Percentiles rank a stretch among this genome's conserved stretches.
phyloP scores from a whole-genome alignment of 1,284 basidiomycete species.

The Leucoagaricus sp. region DNA sequence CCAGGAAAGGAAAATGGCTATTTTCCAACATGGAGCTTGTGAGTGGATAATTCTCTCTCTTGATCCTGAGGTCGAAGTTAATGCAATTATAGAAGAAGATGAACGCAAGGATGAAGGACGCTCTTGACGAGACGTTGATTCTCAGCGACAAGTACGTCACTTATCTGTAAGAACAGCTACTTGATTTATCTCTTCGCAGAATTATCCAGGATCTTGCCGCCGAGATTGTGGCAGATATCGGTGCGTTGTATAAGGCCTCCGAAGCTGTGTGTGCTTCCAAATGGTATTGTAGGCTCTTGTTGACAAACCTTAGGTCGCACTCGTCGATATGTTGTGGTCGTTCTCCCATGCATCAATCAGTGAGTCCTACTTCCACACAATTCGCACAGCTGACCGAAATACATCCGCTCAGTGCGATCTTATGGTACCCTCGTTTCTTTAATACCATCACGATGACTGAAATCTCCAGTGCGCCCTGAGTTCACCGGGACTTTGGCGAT shows the following conservation, averaged over 20 bases:
- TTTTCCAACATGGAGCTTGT: conserved; percentile 86
- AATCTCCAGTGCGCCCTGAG: conserved; percentile 74
- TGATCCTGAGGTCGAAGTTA: background rate
- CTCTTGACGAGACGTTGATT: conserved; percentile 78
- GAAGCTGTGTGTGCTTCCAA: conserved; percentile 64
- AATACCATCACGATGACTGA: background rate
- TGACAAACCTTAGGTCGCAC: conserved; percentile 57
- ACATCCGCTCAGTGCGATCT: conserved; percentile 53
- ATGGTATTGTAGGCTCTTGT: background rate
- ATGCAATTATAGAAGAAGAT: conserved; percentile 64
- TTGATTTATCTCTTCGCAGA: conserved; percentile 26
- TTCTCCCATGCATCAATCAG: conserved; percentile 83
- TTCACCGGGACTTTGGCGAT: conserved; percentile 86
- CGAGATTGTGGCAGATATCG: conserved; percentile 65
- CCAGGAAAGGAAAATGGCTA: conserved; percentile 69
- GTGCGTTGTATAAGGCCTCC: conserved; percentile 82
- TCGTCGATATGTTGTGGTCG: conserved; percentile 84
- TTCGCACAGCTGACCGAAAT: background rate
- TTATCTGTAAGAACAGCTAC: background rate
- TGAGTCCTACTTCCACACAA: conserved; percentile 34
- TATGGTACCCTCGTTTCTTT: conserved; percentile 50
- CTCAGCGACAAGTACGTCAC: conserved; percentile 70
- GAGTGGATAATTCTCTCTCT: conserved; percentile 22
- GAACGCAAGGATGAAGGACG: conserved; percentile 83
- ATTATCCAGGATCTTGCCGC: conserved; percentile 73